A percentile compares a stretch with the other conserved stretches of the same genome.
These are phyloP conservation scores for Debaryomyces castellii DNA, from an alignment of 805 yeast species.

Conservation along the genomic window DNA sequence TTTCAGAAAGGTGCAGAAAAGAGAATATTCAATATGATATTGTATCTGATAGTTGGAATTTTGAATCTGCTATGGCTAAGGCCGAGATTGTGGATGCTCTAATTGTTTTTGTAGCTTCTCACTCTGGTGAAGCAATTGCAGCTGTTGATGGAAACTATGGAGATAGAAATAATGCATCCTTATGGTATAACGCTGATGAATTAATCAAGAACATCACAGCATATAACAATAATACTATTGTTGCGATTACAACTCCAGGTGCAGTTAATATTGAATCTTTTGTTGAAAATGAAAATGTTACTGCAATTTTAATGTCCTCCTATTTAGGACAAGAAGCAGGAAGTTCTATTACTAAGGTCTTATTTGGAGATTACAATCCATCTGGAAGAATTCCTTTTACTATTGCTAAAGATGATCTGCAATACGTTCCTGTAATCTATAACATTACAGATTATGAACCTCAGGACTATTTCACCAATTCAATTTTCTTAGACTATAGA, in stretches of 20 bases:
- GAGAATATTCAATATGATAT: constrained; percentile 47
- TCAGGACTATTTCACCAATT: constrained; percentile 47
- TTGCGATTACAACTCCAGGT: constrained; percentile 60
- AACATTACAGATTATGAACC: constrained; percentile 29
- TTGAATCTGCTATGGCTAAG: constrained; percentile 41
- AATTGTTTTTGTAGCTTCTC: constrained; percentile 52
- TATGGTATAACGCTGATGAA: constrained; percentile 60
- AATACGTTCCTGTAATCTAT: constrained; percentile 47
- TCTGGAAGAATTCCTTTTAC: constrained; percentile 66
- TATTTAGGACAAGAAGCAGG: constrained; percentile 62
- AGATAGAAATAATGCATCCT: constrained; percentile 51
- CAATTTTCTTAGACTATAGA: constrained; percentile 53
- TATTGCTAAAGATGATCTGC: constrained; percentile 50
- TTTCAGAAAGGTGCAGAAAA: constrained; percentile 45
- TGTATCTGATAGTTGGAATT: constrained; percentile 46
- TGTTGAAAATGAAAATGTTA: constrained; percentile 58
- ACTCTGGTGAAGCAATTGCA: constrained; percentile 60
- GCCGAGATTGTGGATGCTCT: constrained; percentile 53
- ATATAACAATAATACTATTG: constrained; percentile 48
- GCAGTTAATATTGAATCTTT: constrained; percentile 58
- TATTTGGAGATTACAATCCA: constrained; percentile 63
- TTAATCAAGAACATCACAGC: constrained; percentile 49
- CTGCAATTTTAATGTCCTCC: constrained; percentile 54
- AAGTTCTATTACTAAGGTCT: constrained; percentile 53
- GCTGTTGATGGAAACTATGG: constrained; percentile 60